These are phyloP conservation scores for Mycena galopus DNA, from an alignment of 768 basidiomycete species.

Conservation along the genomic window DNA sequence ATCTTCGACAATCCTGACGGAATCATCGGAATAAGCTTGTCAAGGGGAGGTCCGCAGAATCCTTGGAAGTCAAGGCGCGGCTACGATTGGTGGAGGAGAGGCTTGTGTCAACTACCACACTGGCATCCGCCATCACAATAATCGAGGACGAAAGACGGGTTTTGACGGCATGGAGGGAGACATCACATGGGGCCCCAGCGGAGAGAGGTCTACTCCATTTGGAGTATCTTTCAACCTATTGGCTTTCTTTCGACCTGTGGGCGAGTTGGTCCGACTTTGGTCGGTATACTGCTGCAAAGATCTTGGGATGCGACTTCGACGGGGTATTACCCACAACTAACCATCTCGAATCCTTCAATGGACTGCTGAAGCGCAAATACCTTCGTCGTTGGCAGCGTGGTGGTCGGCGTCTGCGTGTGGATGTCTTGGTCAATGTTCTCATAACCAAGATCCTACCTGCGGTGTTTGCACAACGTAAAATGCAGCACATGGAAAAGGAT, in stretches of 20 bases:
- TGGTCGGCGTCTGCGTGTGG: background rate
- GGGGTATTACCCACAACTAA: background rate
- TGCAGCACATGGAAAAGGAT: background rate
- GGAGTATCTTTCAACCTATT: background rate
- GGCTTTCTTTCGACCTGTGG: conserved; percentile 12
- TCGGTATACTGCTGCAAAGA: background rate
- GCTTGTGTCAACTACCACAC: background rate
- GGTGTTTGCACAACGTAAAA: conserved; percentile 29
- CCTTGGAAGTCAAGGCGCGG: conserved; percentile 16
- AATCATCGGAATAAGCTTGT: conserved; percentile 41
- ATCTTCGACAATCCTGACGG: conserved; percentile 46
- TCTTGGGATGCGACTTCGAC: background rate
- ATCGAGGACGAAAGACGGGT: background rate
- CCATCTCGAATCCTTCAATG: background rate
- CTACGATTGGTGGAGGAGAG: conserved; percentile 3
- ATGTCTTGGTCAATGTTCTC: conserved; percentile 14
- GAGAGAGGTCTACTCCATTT: conserved; percentile 14
- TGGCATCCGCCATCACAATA: background rate
- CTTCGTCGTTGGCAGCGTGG: conserved; percentile 2
- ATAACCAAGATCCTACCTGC: conserved; percentile 33
- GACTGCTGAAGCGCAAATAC: background rate
- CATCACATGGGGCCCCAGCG: background rate
- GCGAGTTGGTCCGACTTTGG: conserved; percentile 1
- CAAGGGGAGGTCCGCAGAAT: conserved; percentile 15
- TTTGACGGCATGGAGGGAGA: background rate